phyloP scores from a whole-genome alignment of 2,329 filamentous ascomycete species.

The Fusarium sp. region DNA sequence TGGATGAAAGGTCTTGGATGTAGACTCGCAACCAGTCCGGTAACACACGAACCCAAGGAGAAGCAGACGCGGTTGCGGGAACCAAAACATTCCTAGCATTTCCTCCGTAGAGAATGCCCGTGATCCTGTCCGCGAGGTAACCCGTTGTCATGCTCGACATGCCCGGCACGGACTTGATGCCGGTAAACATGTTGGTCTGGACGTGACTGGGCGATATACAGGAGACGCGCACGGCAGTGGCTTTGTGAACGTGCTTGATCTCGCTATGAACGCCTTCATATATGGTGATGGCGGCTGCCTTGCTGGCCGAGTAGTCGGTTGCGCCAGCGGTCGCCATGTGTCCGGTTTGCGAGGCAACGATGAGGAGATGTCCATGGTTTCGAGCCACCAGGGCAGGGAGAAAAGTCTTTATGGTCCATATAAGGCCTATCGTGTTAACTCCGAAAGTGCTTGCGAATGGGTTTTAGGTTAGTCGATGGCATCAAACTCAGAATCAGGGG shows the following conservation, averaged over 20 bases:
- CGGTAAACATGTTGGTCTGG: conserved; percentile 52
- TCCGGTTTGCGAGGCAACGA: conserved; percentile 65
- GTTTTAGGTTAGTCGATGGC: neutral
- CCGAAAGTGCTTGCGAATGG: conserved; percentile 53
- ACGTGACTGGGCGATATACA: conserved; percentile 50
- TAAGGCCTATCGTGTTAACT: conserved; percentile 69
- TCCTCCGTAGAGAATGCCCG: neutral
- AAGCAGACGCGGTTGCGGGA: neutral
- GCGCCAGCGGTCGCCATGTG: conserved; percentile 65
- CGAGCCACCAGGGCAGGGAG: conserved; percentile 63
- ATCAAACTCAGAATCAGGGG: neutral
- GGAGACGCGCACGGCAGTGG: conserved; percentile 61
- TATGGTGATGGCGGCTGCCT: conserved; percentile 68
- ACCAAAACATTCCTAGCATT: neutral
- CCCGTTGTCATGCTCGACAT: neutral
- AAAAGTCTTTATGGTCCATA: conserved; percentile 67
- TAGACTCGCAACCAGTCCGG: neutral
- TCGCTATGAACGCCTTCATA: conserved; percentile 68
- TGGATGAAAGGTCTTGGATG: neutral
- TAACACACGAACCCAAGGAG: neutral
- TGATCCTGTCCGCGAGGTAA: neutral
- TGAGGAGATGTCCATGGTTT: conserved; percentile 72
- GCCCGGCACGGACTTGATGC: conserved; percentile 19
- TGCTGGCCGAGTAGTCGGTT: conserved; percentile 69
- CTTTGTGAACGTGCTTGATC: conserved; percentile 63